Evolutionary conservation across 2,329 filamentous ascomycete species (phyloP).

Genomic region (Stachybotrys chartarum): DNA sequence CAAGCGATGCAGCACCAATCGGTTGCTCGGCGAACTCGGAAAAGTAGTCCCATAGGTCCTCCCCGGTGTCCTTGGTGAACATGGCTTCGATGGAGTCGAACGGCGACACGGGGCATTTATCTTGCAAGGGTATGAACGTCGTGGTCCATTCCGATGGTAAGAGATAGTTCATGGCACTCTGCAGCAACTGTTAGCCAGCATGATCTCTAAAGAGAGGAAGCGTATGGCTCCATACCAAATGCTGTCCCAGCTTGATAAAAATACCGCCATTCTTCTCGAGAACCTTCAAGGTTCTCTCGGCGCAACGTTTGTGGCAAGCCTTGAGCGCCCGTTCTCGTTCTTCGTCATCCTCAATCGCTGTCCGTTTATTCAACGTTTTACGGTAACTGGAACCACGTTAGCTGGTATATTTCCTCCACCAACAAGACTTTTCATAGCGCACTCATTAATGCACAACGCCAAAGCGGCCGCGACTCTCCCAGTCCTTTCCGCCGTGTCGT

Average conservation of each 20-base stretch:
- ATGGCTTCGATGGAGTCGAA: conserved; percentile 79
- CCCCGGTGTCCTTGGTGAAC: conserved; percentile 78
- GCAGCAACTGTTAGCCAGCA: conserved; percentile 13
- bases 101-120: conserved; percentile 89
- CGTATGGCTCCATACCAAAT: conserved; percentile 50
- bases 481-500: conserved; percentile 68
- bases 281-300: conserved; percentile 75
- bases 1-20: conserved; percentile 87
- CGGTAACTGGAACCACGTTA: conserved; percentile 60
- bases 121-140: conserved; percentile 93
- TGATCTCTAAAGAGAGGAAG: neutral
- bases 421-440: conserved; percentile 7
- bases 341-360: conserved; percentile 52
- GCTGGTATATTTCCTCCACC: neutral
- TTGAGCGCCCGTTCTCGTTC: conserved; percentile 64
- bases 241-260: conserved; percentile 96
- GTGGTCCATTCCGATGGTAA: conserved; percentile 87
- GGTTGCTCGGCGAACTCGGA: conserved; percentile 73
- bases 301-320: conserved; percentile 88
- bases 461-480: conserved; percentile 71
- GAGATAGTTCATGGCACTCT: conserved; percentile 93
- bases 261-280: conserved; percentile 96
- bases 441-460: conserved; percentile 85
- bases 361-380: conserved; percentile 65
- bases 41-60: conserved; percentile 74